Evolutionary conservation across 2,329 filamentous ascomycete species (phyloP).

Genomic region (Xylaria sp.): DNA sequence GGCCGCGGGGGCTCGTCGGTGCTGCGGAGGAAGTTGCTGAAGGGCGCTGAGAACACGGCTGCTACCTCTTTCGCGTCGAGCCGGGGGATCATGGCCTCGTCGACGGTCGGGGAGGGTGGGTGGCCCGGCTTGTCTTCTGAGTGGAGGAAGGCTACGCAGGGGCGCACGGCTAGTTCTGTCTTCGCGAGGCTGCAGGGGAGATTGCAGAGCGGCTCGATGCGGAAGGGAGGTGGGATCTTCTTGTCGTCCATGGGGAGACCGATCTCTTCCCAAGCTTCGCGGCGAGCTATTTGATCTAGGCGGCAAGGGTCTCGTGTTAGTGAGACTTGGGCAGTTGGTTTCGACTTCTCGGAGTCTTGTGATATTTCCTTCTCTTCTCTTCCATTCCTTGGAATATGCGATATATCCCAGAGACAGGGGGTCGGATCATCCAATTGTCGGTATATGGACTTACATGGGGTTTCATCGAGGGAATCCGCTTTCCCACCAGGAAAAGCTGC

Average conservation of each 20-base stretch:
- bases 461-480: conserved; percentile 67
- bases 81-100: conserved; percentile 78
- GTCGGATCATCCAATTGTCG: not conserved
- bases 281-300: conserved; percentile 81
- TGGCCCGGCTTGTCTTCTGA: conserved; percentile 58
- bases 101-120: conserved; percentile 60
- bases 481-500: conserved; percentile 87
- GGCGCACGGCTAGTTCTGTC: conserved; percentile 78
- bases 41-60: conserved; percentile 90
- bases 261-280: conserved; percentile 94
- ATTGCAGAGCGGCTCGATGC: conserved; percentile 87
- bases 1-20: conserved; percentile 63
- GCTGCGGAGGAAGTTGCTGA: conserved; percentile 80
- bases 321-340: not conserved
- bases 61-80: conserved; percentile 92
- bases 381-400: not conserved
- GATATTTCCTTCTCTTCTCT: not conserved
- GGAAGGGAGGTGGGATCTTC: conserved; percentile 79
- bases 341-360: not conserved
- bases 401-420: not conserved
- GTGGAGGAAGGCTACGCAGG: conserved; percentile 82
- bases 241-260: conserved; percentile 79
- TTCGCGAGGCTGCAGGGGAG: conserved; percentile 80
- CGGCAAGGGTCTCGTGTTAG: conserved; percentile 1
- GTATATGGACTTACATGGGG: conserved; percentile 63